A percentile compares a stretch with the other conserved stretches of the same genome.
Conservation (phyloP, 108 stramenopile genomes). For the Cyclostephanos tholiformis region DNA sequence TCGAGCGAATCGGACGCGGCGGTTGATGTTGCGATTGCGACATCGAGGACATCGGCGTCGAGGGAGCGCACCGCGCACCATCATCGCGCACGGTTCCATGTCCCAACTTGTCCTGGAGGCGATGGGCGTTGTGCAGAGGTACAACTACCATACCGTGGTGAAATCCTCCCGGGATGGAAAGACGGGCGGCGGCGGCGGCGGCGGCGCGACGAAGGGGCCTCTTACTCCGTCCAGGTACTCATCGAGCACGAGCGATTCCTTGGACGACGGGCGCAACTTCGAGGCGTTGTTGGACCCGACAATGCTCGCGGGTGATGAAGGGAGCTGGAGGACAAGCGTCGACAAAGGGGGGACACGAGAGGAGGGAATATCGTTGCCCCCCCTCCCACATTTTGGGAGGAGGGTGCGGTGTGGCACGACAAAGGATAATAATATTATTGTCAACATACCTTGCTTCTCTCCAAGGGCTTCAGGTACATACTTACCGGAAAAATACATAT, state of each 20-base stretch:
- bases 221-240: background rate
- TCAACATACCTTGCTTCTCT: no score
- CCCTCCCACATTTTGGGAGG: no score
- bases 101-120: constrained; percentile 59
- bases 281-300: constrained; percentile 32
- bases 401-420: no score
- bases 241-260: background rate
- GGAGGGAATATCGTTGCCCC: no score
- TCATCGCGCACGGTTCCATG: constrained; percentile 59
- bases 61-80: no score
- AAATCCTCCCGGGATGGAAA: constrained; percentile 18
- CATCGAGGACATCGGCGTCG: no score
- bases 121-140: constrained; percentile 42
- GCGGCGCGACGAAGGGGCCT: background rate
- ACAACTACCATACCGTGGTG: constrained; percentile 55
- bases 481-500: no score
- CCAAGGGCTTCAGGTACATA: no score
- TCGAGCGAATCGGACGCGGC: no score
- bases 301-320: background rate
- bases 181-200: background rate
- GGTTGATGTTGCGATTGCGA: no score
- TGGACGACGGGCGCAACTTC: constrained; percentile 41
- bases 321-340: background rate
- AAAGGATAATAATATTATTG: no score
- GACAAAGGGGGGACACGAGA: background rate